These are phyloP conservation scores for Stenocarpella maydis DNA, from an alignment of 2,329 filamentous ascomycete species.

Conservation along the genomic window DNA sequence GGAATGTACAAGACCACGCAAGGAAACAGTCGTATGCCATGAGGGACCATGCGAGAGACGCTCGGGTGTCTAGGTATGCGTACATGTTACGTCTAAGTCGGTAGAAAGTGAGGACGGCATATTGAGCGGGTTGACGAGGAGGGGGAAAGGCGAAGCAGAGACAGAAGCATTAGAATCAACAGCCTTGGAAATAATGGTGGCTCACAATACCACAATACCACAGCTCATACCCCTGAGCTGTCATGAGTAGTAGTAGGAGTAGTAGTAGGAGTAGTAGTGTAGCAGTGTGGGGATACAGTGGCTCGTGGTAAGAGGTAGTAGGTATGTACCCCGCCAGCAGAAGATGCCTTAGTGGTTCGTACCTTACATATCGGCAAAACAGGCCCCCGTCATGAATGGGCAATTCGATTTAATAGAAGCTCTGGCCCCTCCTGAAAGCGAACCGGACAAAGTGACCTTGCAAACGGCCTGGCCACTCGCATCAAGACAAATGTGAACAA, in stretches of 20 bases:
- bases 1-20: conserved; percentile 33
- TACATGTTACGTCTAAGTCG: too few relatives aligned
- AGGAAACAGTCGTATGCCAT: conserved; percentile 31
- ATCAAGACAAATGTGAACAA: conserved; percentile 24
- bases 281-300: not conserved
- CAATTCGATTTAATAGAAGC: not conserved
- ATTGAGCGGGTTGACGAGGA: too few relatives aligned
- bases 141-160: too few relatives aligned
- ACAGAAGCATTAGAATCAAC: too few relatives aligned
- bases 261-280: too few relatives aligned
- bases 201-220: too few relatives aligned
- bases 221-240: too few relatives aligned
- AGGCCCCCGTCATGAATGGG: conserved; percentile 3
- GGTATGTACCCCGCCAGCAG: conserved; percentile 17
- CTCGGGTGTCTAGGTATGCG: too few relatives aligned
- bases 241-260: too few relatives aligned
- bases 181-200: too few relatives aligned
- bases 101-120: too few relatives aligned
- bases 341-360: conserved; percentile 1
- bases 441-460: conserved; percentile 16
- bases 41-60: conserved; percentile 28
- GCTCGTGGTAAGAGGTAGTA: not conserved
- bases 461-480: conserved; percentile 10
- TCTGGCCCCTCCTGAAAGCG: conserved; percentile 2
- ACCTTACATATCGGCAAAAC: conserved; percentile 4